Percentiles rank a stretch among this genome's conserved stretches.
These are phyloP conservation scores for Chlorella sp. DNA, from an alignment of 139 green algal genomes.

Conservation along the genomic window DNA sequence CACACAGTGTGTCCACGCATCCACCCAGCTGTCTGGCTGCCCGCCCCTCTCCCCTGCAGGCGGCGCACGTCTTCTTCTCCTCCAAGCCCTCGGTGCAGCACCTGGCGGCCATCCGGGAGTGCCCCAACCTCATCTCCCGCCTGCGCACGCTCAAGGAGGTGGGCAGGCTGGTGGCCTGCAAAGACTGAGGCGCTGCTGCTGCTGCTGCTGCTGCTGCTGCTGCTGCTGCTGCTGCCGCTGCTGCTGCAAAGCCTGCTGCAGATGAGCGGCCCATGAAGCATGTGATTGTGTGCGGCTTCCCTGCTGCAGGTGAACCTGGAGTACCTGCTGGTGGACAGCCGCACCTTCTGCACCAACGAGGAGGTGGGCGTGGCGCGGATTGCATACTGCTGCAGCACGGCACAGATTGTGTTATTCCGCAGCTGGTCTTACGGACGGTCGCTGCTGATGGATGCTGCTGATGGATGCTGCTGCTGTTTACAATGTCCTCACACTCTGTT, in stretches of 20 bases:
- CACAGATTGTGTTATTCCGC: too few species aligned
- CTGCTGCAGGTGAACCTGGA: conserved; percentile 91
- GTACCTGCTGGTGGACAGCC: conserved; percentile 82
- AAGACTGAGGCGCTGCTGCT: not conserved
- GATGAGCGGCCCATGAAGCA: too few species aligned
- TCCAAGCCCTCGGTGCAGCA: conserved; percentile 51
- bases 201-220: not conserved
- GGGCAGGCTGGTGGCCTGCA: not conserved
- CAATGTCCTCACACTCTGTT: too few species aligned
- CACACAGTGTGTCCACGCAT: too few species aligned
- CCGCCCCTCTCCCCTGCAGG: not conserved
- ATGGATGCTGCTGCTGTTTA: too few species aligned
- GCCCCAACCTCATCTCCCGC: conserved; percentile 41
- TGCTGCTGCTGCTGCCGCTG: not conserved
- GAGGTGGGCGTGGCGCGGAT: conserved; percentile 18
- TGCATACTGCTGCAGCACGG: too few species aligned
- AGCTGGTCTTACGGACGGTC: too few species aligned
- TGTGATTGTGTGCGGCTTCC: not conserved
- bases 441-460: too few species aligned
- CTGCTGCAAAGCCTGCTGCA: not conserved
- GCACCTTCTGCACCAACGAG: conserved; percentile 86
- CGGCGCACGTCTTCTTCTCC: conserved; percentile 94
- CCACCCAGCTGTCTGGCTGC: too few species aligned
- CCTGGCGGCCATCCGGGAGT: conserved; percentile 66
- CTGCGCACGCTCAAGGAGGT: conserved; percentile 84